Percentiles rank a stretch among this genome's conserved stretches.
These are phyloP conservation scores for Polyplosphaeria fusca DNA, from an alignment of 495 filamentous ascomycete species.

Conservation along the genomic window DNA sequence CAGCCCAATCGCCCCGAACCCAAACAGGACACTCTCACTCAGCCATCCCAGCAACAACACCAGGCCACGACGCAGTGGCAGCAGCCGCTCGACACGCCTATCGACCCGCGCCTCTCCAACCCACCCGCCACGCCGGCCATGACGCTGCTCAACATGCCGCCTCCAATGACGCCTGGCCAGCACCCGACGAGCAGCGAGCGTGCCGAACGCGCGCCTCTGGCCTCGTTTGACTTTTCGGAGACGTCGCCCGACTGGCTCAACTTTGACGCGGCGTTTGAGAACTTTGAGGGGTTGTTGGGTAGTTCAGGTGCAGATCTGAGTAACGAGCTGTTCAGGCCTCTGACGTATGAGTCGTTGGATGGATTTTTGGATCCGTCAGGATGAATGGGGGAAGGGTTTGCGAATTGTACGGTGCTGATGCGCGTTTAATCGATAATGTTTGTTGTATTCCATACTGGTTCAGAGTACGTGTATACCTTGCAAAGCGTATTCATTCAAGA, in stretches of 20 bases:
- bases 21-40: not conserved
- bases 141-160: slow-evolving; percentile 12
- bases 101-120: slow-evolving; percentile 26
- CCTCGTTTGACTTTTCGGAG: slow-evolving; percentile 26
- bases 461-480: no score
- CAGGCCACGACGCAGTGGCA: slow-evolving; percentile 7
- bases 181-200: slow-evolving; percentile 34
- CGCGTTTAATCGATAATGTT: no score
- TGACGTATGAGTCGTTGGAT: slow-evolving; percentile 31
- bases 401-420: no score
- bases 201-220: slow-evolving; percentile 4
- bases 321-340: slow-evolving; percentile 33
- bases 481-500: no score
- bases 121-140: slow-evolving; percentile 17
- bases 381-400: not conserved
- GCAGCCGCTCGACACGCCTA: slow-evolving; percentile 1
- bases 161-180: slow-evolving; percentile 26
- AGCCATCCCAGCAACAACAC: not conserved
- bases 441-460: no score
- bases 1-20: slow-evolving; percentile 1
- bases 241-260: slow-evolving; percentile 32
- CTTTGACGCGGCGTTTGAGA: slow-evolving; percentile 35
- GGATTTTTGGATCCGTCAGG: slow-evolving; percentile 21
- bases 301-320: slow-evolving; percentile 32
- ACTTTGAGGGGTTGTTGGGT: slow-evolving; percentile 34